Evolutionary conservation across 2,329 filamentous ascomycete genomes (phyloP).

Genomic region (Aspergillus aculeatus): DNA sequence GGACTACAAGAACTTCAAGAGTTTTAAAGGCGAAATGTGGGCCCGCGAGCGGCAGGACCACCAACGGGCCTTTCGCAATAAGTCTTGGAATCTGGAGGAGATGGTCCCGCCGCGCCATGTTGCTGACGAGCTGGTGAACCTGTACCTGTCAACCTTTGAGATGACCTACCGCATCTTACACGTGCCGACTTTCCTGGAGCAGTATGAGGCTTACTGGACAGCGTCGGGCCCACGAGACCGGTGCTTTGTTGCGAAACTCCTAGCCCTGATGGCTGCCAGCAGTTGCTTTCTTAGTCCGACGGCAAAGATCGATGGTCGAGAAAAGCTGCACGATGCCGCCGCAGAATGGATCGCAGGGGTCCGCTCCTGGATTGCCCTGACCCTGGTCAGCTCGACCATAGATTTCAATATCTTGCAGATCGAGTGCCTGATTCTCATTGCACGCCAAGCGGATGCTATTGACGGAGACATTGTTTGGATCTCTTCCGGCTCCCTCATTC

Average conservation of each 20-base stretch:
- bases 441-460: slow-evolving; percentile 30
- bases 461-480: slow-evolving; percentile 38
- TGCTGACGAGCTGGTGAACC: slow-evolving; percentile 53
- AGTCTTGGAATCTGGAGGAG: slow-evolving; percentile 30
- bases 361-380: slow-evolving; percentile 35
- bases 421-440: slow-evolving; percentile 34
- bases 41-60: slow-evolving; percentile 30
- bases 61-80: slow-evolving; percentile 31
- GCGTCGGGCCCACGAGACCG: slow-evolving; percentile 41
- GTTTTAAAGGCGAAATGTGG: slow-evolving; percentile 30
- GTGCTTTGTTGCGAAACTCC: slow-evolving; percentile 48
- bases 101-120: slow-evolving; percentile 47
- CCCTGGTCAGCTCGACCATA: slow-evolving; percentile 31
- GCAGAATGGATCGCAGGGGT: slow-evolving; percentile 42
- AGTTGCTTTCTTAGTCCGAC: slow-evolving; percentile 42
- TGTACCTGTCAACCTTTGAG: slow-evolving; percentile 58
- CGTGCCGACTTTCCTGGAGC: slow-evolving; percentile 55
- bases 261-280: slow-evolving; percentile 43
- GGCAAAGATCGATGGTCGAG: slow-evolving; percentile 22
- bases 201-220: slow-evolving; percentile 57
- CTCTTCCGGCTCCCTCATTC: slow-evolving; percentile 39
- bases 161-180: slow-evolving; percentile 59
- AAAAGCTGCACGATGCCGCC: slow-evolving; percentile 49
- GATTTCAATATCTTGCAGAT: slow-evolving; percentile 34
- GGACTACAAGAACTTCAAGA: slow-evolving; percentile 29